These are phyloP conservation scores for Pseudonitzschia delicatissima DNA, from an alignment of 108 stramenopile species.

Conservation along the genomic window DNA sequence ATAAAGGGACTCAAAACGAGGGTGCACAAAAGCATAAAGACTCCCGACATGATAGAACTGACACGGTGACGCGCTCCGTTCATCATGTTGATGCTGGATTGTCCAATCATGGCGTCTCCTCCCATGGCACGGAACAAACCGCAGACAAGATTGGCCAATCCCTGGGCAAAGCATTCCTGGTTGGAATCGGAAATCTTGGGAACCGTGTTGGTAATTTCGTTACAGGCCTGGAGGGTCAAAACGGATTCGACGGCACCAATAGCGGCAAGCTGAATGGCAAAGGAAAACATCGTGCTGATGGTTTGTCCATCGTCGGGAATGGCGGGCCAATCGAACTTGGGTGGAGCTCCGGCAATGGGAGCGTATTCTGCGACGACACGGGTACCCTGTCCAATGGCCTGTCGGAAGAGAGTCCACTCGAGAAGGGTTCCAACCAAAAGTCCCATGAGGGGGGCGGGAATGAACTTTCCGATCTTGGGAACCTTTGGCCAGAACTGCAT, in stretches of 20 bases:
- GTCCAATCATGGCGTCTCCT: constrained; percentile 65
- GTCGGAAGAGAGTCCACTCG: constrained; percentile 44
- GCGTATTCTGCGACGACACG: constrained; percentile 46
- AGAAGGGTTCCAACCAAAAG: constrained; percentile 48
- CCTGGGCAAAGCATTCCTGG: constrained; percentile 58
- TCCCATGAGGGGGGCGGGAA: constrained; percentile 50
- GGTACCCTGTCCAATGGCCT: constrained; percentile 37
- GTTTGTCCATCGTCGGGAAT: constrained; percentile 35
- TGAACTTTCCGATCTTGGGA: constrained; percentile 33
- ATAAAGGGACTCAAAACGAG: constrained; percentile 42
- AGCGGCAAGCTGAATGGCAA: constrained; percentile 40
- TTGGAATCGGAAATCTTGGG: constrained; percentile 44
- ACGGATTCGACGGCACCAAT: constrained; percentile 58
- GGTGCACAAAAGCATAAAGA: constrained; percentile 54
- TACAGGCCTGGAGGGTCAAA: constrained; percentile 48
- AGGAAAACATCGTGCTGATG: constrained; percentile 31
- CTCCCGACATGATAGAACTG: constrained; percentile 42
- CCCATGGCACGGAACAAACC: constrained; percentile 57
- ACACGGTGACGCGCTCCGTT: constrained; percentile 55
- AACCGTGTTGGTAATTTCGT: constrained; percentile 57
- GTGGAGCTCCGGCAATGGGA: constrained; percentile 34
- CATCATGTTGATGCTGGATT: constrained; percentile 60
- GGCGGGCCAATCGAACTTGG: constrained; percentile 41
- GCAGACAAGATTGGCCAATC: constrained; percentile 46
- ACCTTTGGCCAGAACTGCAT: constrained; percentile 44